Evolutionary conservation across 495 filamentous ascomycete genomes (phyloP), one percentile per base, ranked within the genome.

Genomic region (Talaromyces proteolyticus): DNA sequence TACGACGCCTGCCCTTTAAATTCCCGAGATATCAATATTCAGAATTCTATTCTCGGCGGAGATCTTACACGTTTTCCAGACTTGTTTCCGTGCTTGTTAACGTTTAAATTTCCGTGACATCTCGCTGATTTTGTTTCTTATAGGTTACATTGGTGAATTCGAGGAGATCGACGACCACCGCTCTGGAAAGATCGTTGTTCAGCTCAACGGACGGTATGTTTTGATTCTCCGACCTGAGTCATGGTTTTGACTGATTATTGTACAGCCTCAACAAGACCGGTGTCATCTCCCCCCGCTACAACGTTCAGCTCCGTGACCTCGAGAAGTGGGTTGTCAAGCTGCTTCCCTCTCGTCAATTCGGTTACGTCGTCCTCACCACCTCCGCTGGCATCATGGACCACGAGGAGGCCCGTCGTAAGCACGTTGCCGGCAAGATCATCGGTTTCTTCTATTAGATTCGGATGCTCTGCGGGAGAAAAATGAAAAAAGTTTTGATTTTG

Each of bases 261-360:
- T 29, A 26, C 55, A 84, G 84, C 60, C 83, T 97, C 74, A 98
- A 98, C 87, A 98, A 98, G 84, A 93, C 88, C 60, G 93, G 93
- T 78, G 90, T 94, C 76, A 98, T 98, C 83, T 89, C 84, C 62
- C 93, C 93, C 63, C 86, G 94, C 69, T 98, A 95, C 87, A 96
- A 96, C 81, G 85, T 98, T 70, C 91, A 90, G 72, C 89, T 98
- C 65, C 77, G 78, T 67, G 94, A 97, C 67, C 82, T 98, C 67
- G 93, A 95, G 85, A 95, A 95, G 77, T 98, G 93, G 93, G 88
- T 96, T 66, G 88, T 92, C 67, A 94, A 95, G 85, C 88, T 98
- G 57, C 80, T 97, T 39, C 93, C 93, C 53, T 89, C 93, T 51
- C 93, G 93, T 95, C 93, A 98, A 76, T 97, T 98, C 82, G 93